These are phyloP conservation scores for Paramecium primaurelia DNA, from an alignment of 73 alveolate species.

Conservation along the genomic window DNA sequence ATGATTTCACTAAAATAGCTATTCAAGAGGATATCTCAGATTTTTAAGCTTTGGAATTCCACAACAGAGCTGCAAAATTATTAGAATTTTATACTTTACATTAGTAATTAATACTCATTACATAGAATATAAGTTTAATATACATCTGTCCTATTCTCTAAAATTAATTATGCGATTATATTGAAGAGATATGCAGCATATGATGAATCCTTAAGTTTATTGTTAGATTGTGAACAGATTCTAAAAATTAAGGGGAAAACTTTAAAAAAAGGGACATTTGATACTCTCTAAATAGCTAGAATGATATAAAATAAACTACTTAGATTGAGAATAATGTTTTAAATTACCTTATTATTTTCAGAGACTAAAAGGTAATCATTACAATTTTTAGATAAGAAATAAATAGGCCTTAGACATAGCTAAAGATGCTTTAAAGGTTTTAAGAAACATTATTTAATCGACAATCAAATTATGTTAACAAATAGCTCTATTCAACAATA, in stretches of 20 bases:
- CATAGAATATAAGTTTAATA: conserved; percentile 4
- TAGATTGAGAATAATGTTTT: conserved; percentile 1
- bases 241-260: conserved; percentile 33
- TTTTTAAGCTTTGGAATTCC: not conserved
- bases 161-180: conserved; percentile 14
- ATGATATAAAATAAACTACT: conserved; percentile 7
- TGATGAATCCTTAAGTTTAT: not conserved
- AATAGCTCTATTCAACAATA: not conserved
- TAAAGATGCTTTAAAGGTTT: not conserved
- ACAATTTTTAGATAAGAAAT: not conserved
- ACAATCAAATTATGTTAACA: conserved; percentile 30
- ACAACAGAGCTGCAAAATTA: not conserved
- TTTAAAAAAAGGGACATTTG: not conserved
- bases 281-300: not conserved
- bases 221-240: conserved; percentile 29
- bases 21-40: not conserved
- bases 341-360: not conserved
- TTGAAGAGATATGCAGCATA: not conserved
- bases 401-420: conserved; percentile 27
- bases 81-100: conserved; percentile 18
- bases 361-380: conserved; percentile 5
- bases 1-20: conserved; percentile 14
- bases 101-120: not conserved
- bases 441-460: not conserved
- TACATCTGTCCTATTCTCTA: conserved; percentile 18